phyloP scores from a whole-genome alignment of 2,329 filamentous ascomycete genomes.

The Aspergillus persii region DNA sequence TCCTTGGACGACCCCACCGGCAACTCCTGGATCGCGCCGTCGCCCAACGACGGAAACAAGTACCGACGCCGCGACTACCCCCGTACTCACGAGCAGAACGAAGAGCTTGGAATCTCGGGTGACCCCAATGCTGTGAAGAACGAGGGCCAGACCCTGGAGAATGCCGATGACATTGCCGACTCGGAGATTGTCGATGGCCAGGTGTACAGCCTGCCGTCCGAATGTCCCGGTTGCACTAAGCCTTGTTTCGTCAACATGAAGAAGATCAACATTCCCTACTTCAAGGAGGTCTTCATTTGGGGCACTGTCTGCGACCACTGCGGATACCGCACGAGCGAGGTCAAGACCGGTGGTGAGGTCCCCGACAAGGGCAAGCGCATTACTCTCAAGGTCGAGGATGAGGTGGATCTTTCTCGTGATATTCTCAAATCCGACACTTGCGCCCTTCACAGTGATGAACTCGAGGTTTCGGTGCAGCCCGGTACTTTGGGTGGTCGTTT shows the following conservation, averaged over 20 bases:
- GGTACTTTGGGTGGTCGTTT: slow-evolving; percentile 94
- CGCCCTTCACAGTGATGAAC: slow-evolving; percentile 79
- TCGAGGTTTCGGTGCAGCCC: slow-evolving; percentile 82
- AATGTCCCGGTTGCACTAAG: slow-evolving; percentile 86
- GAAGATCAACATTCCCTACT: slow-evolving; percentile 96
- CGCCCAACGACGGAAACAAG: slow-evolving; percentile 74
- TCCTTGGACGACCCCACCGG: slow-evolving; percentile 87
- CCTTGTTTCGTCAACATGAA: slow-evolving; percentile 93
- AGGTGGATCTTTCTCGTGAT: slow-evolving; percentile 78
- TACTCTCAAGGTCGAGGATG: slow-evolving; percentile 66
- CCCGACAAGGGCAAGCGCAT: slow-evolving; percentile 83
- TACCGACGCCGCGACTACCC: slow-evolving; percentile 83
- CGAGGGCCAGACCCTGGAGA: slow-evolving; percentile 18
- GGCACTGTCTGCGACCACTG: slow-evolving; percentile 88
- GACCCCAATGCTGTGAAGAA: slow-evolving; percentile 36
- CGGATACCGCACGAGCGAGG: slow-evolving; percentile 92
- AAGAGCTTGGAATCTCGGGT: slow-evolving; percentile 69
- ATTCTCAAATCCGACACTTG: slow-evolving; percentile 97
- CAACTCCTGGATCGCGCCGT: slow-evolving; percentile 94
- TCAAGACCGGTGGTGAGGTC: slow-evolving; percentile 94
- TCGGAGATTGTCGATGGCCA: slow-evolving; percentile 90
- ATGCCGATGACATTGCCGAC: slow-evolving; percentile 56
- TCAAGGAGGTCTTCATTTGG: slow-evolving; percentile 97
- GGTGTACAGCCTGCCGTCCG: slow-evolving; percentile 88
- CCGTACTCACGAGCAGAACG: slow-evolving; percentile 82